Evolutionary conservation across 2,329 filamentous ascomycete genomes (phyloP).

Genomic region (Aureobasidium pullulans): DNA sequence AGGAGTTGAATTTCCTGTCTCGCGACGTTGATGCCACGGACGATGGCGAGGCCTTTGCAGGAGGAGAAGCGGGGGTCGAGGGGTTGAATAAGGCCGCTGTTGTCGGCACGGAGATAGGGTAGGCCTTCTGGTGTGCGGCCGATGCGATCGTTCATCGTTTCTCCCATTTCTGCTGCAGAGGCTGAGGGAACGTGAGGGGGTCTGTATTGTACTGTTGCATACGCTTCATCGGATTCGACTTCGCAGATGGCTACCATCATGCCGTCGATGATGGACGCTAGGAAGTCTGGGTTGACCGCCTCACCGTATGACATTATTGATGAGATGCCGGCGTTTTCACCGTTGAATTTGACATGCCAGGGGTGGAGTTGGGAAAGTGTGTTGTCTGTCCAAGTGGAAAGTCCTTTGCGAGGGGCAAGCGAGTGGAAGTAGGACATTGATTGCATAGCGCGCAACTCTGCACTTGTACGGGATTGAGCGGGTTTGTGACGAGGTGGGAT

Average conservation of each 20-base stretch:
- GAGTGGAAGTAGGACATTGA: conserved; percentile 72
- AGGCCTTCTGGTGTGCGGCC: conserved; percentile 45
- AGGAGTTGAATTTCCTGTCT: conserved; percentile 54
- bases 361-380: conserved; percentile 53
- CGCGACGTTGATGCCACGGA: conserved; percentile 60
- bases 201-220: conserved; percentile 4
- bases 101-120: conserved; percentile 53
- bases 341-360: conserved; percentile 55
- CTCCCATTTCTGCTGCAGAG: not conserved
- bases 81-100: conserved; percentile 37
- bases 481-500: conserved; percentile 56
- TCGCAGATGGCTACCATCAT: conserved; percentile 60
- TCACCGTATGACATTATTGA: conserved; percentile 63
- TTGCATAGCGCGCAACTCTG: conserved; percentile 65
- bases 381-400: conserved; percentile 42
- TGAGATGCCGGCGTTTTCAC: conserved; percentile 46
- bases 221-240: conserved; percentile 41
- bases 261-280: conserved; percentile 62
- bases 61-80: conserved; percentile 55
- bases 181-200: not conserved
- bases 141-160: conserved; percentile 23
- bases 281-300: conserved; percentile 49
- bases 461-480: conserved; percentile 51
- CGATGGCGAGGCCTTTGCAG: conserved; percentile 57
- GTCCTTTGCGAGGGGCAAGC: conserved; percentile 17